Evolutionary conservation across 164 flowering plant genomes (phyloP).

Genomic region (Kalanchoe fedtschenkoi): DNA sequence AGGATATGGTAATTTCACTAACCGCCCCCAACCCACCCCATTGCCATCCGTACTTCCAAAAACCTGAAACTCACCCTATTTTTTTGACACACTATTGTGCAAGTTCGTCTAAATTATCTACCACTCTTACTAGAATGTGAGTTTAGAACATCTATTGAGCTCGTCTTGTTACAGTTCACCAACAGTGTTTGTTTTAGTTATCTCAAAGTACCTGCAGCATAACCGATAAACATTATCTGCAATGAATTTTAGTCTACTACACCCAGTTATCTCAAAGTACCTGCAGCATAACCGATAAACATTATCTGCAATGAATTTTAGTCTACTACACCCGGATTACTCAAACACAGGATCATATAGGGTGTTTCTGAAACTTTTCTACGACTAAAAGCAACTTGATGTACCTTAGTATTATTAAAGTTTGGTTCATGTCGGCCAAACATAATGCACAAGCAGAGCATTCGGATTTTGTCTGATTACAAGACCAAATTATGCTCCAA

Average conservation of each 20-base stretch:
- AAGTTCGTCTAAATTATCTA: neutral
- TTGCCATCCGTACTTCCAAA: neutral
- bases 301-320: neutral
- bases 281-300: neutral
- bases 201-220: neutral
- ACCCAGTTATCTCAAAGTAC: neutral
- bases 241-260: neutral
- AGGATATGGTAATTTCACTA: too few relatives aligned
- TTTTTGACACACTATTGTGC: neutral
- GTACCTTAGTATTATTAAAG: neutral
- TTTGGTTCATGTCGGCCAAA: slow-evolving; percentile 3
- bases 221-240: neutral
- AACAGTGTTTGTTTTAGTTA: neutral
- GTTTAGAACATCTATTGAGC: neutral
- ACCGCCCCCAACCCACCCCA: too few relatives aligned
- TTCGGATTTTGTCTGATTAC: neutral
- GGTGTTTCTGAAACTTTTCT: neutral
- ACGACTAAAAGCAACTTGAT: neutral
- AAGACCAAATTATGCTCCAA: neutral
- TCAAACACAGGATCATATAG: slow-evolving; percentile 3
- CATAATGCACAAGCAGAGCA: neutral
- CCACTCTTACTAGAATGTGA: neutral
- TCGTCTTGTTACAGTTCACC: neutral
- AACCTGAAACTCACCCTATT: neutral
- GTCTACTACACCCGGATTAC: neutral